Evolutionary conservation across 108 stramenopile species (phyloP).

Genomic region (Stephanodiscus triporus): DNA sequence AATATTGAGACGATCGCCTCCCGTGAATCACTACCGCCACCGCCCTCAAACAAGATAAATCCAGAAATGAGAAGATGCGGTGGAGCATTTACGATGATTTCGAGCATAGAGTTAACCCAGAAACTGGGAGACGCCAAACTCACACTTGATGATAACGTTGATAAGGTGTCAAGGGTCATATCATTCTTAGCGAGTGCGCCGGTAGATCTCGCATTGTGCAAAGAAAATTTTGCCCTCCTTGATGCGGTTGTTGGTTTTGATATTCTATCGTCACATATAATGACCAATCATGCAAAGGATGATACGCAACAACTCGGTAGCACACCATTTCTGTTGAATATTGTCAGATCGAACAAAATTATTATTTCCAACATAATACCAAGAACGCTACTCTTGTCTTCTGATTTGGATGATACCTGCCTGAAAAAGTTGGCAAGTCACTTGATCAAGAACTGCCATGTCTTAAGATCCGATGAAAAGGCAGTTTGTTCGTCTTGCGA

Average conservation of each 20-base stretch:
- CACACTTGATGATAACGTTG: slow-evolving; percentile 9
- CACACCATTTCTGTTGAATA: slow-evolving; percentile 12
- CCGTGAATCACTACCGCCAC: not conserved
- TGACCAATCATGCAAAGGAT: not conserved
- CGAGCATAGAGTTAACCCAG: slow-evolving; percentile 1
- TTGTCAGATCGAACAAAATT: slow-evolving; percentile 13
- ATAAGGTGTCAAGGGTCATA: slow-evolving; percentile 14
- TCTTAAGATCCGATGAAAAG: slow-evolving; percentile 7
- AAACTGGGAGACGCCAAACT: slow-evolving; percentile 3
- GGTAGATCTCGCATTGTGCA: slow-evolving; percentile 10
- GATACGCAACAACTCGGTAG: not conserved
- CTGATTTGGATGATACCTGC: slow-evolving; percentile 12
- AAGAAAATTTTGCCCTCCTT: slow-evolving; percentile 24
- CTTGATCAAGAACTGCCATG: slow-evolving; percentile 7
- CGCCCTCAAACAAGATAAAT: not conserved
- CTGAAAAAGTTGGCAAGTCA: slow-evolving; percentile 18
- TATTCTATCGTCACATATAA: slow-evolving; percentile 8
- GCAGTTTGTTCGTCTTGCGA: slow-evolving; percentile 14
- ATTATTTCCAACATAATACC: slow-evolving; percentile 21
- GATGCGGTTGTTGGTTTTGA: slow-evolving; percentile 31
- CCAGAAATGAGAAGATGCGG: not conserved
- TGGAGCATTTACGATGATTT: not conserved
- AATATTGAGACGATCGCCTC: not conserved
- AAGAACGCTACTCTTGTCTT: slow-evolving; percentile 4
- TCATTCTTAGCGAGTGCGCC: slow-evolving; percentile 46